Conservation (phyloP, 805 yeast species). For the Candida peoriensis region DNA sequence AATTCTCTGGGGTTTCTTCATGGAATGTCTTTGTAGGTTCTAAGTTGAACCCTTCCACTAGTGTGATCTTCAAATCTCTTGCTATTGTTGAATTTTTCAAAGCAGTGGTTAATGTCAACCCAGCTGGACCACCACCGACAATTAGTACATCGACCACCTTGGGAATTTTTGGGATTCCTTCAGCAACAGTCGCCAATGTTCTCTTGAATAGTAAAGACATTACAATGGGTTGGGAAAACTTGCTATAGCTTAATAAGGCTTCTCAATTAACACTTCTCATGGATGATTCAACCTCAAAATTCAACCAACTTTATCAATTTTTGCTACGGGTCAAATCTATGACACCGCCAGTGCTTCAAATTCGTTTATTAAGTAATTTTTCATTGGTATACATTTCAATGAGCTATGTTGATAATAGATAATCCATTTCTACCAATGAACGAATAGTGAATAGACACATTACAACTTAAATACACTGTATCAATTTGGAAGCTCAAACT, state of each 20-base stretch:
- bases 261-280: too few species aligned
- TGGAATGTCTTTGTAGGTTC: constrained; percentile 42
- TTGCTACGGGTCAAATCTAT: neutral
- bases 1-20: constrained; percentile 35
- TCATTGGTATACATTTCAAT: neutral
- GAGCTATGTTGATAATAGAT: too few species aligned
- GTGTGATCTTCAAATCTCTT: constrained; percentile 50
- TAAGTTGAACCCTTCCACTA: constrained; percentile 71
- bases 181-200: constrained; percentile 16
- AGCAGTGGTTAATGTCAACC: constrained; percentile 80
- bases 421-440: neutral
- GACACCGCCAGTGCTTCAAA: neutral
- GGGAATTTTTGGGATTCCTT: constrained; percentile 23
- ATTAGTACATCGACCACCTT: constrained; percentile 52
- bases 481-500: too few species aligned
- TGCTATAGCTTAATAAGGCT: too few species aligned
- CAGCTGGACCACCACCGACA: constrained; percentile 98
- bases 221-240: too few species aligned
- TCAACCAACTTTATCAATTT: neutral
- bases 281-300: neutral
- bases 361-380: too few species aligned
- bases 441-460: neutral
- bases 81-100: constrained; percentile 65
- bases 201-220: constrained; percentile 21
- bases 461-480: too few species aligned